phyloP scores from a whole-genome alignment of 1,284 basidiomycete genomes.

The Porodaedalea pini region DNA sequence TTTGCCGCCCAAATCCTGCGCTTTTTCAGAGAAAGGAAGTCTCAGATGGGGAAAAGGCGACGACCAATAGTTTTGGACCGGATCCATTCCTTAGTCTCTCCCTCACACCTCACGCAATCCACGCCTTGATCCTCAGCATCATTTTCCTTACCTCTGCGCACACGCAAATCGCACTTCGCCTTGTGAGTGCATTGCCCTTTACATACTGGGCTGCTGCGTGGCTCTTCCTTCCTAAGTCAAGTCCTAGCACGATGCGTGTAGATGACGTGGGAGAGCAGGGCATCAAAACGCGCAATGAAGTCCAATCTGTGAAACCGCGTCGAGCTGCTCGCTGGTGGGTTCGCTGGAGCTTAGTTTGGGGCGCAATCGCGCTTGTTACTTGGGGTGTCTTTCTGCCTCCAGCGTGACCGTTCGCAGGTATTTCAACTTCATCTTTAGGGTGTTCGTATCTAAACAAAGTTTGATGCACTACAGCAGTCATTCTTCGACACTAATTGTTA shows the following conservation, averaged over 20 bases:
- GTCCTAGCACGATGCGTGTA: no score
- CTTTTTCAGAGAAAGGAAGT: no score
- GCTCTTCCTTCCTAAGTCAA: constrained; percentile 48
- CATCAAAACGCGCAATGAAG: no score
- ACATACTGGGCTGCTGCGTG: constrained; percentile 79
- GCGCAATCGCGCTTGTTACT: constrained; percentile 64
- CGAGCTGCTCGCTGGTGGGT: constrained; percentile 45
- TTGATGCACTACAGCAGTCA: no score
- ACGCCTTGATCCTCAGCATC: constrained; percentile 57
- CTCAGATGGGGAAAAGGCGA: no score
- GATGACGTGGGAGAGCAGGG: no score
- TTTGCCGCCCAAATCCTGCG: not conserved
- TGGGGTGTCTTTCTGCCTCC: constrained; percentile 91
- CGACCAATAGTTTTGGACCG: no score
- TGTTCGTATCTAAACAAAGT: no score
- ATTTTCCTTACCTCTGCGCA: constrained; percentile 80
- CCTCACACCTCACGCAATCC: constrained; percentile 63
- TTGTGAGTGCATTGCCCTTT: constrained; percentile 76
- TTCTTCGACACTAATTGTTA: no score
- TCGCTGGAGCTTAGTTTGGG: constrained; percentile 77
- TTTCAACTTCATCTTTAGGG: no score
- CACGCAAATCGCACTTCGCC: constrained; percentile 85
- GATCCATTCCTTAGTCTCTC: constrained; percentile 34
- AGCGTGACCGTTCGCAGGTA: constrained; percentile 49
- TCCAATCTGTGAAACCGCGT: no score